These are phyloP conservation scores for Aspergillus sp. DNA, from an alignment of 2,329 filamentous ascomycete genomes.

Conservation along the genomic window DNA sequence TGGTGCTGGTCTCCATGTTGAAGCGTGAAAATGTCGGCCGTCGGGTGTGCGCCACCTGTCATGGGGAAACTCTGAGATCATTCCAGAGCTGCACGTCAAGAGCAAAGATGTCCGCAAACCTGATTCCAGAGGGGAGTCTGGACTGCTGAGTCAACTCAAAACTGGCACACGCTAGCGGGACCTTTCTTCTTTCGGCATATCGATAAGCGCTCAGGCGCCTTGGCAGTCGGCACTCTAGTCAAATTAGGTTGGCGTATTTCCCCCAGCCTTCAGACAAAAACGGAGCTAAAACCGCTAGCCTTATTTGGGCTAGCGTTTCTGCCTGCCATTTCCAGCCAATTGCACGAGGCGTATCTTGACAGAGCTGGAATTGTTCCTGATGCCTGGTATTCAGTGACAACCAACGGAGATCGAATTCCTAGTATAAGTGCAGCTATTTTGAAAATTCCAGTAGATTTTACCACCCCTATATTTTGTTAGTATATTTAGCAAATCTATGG, in stretches of 20 bases:
- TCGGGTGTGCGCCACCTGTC: constrained; percentile 10
- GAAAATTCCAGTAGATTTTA: not conserved
- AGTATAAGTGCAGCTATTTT: not conserved
- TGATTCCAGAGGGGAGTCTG: constrained; percentile 23
- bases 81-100: not conserved
- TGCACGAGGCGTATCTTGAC: not conserved
- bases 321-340: not conserved
- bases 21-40: constrained; percentile 6
- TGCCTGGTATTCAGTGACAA: not conserved
- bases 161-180: constrained; percentile 16
- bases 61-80: constrained; percentile 6
- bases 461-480: too few relatives aligned
- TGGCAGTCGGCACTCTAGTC: constrained; percentile 10
- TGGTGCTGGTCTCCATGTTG: constrained; percentile 13
- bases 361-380: not conserved
- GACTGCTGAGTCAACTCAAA: constrained; percentile 31
- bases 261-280: not conserved
- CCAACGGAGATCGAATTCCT: not conserved
- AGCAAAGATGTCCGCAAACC: constrained; percentile 18
- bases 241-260: not conserved
- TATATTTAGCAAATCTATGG: too few relatives aligned
- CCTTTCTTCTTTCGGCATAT: constrained; percentile 22
- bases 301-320: not conserved
- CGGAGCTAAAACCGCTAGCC: not conserved
- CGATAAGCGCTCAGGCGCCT: constrained; percentile 17